A percentile compares a stretch with the other conserved stretches of the same genome.
These are phyloP conservation scores for Ophiostoma australiae DNA, from an alignment of 2,329 filamentous ascomycete genomes.

Conservation along the genomic window DNA sequence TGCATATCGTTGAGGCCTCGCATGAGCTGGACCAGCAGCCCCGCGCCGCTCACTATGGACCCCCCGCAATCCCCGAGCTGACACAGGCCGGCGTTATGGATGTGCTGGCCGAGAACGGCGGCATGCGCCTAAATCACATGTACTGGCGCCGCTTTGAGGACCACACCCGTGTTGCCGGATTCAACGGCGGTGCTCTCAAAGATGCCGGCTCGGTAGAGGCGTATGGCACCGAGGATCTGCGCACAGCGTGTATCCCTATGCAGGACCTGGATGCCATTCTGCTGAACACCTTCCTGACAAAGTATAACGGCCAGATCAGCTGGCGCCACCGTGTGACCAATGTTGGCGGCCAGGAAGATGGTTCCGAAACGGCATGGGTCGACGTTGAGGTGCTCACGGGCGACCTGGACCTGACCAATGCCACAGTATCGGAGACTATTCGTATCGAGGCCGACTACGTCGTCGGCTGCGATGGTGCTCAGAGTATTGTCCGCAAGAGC, in stretches of 20 bases:
- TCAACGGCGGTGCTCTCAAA: slow-evolving; percentile 35
- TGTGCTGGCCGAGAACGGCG: slow-evolving; percentile 38
- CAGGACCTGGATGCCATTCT: slow-evolving; percentile 43
- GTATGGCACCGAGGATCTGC: slow-evolving; percentile 33
- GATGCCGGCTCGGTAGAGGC: background rate
- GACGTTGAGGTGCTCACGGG: slow-evolving; percentile 40
- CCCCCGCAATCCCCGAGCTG: slow-evolving; percentile 54
- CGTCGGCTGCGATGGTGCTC: slow-evolving; percentile 53
- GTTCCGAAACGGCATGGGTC: slow-evolving; percentile 40
- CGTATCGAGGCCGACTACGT: slow-evolving; percentile 48
- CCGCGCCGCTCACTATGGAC: slow-evolving; percentile 58
- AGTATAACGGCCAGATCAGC: slow-evolving; percentile 36
- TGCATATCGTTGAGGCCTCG: slow-evolving; percentile 53
- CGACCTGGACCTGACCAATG: background rate
- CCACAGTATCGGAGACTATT: slow-evolving; percentile 22
- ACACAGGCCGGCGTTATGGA: slow-evolving; percentile 54
- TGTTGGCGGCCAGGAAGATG: slow-evolving; percentile 44
- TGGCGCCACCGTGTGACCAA: slow-evolving; percentile 46
- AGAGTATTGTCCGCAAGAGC: slow-evolving; percentile 44
- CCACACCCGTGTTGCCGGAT: slow-evolving; percentile 36
- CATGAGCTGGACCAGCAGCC: slow-evolving; percentile 53
- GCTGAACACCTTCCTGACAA: slow-evolving; percentile 38
- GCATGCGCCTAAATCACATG: slow-evolving; percentile 39
- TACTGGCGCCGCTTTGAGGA: slow-evolving; percentile 39
- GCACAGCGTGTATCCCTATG: slow-evolving; percentile 40